These are phyloP conservation scores for Collybia sp. DNA, from an alignment of 768 basidiomycete species.

Conservation along the genomic window DNA sequence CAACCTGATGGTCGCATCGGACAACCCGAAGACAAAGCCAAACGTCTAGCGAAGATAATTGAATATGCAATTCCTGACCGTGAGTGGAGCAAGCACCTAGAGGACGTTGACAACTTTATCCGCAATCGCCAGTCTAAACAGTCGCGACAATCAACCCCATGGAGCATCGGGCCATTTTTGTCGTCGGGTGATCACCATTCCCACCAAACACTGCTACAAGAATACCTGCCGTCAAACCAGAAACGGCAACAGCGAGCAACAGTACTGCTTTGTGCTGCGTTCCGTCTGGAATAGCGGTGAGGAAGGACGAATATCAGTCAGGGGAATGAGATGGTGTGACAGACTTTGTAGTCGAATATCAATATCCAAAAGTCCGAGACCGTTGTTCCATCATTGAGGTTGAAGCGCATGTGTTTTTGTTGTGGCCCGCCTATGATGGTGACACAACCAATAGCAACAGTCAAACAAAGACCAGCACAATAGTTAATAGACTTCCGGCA, in stretches of 20 bases:
- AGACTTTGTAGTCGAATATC: too few relatives aligned
- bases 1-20: conserved; percentile 94
- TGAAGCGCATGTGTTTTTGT: too few relatives aligned
- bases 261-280: conserved; percentile 42
- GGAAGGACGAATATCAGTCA: too few relatives aligned
- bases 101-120: conserved; percentile 93
- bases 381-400: too few relatives aligned
- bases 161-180: conserved; percentile 71
- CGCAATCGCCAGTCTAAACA: conserved; percentile 98
- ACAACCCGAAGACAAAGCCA: conserved; percentile 91
- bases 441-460: too few relatives aligned
- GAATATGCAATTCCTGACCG: neutral
- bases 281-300: too few relatives aligned
- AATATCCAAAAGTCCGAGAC: too few relatives aligned
- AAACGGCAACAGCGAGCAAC: conserved; percentile 45
- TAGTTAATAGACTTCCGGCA: too few relatives aligned
- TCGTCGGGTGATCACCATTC: conserved; percentile 50
- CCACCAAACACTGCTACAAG: conserved; percentile 58
- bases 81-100: conserved; percentile 46
- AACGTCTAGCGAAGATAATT: conserved; percentile 58
- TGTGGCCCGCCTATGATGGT: too few relatives aligned
- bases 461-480: too few relatives aligned
- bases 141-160: conserved; percentile 90
- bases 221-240: conserved; percentile 48
- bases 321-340: too few relatives aligned